These are phyloP conservation scores for Falciphora oryzae DNA, from an alignment of 2,329 filamentous ascomycete species.

Conservation along the genomic window DNA sequence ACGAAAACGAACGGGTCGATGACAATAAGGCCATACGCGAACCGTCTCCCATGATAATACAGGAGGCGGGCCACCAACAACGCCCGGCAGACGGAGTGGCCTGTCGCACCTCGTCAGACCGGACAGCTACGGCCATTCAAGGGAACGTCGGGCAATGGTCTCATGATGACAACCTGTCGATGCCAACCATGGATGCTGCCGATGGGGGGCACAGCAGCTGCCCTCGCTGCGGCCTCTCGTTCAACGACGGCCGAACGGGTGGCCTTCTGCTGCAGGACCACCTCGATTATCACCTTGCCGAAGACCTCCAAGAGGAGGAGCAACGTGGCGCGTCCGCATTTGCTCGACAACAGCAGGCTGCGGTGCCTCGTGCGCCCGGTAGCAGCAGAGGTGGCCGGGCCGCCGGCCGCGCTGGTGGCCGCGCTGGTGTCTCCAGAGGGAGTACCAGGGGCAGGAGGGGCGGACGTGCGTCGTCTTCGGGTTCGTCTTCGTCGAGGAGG, in stretches of 20 bases:
- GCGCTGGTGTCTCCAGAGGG: constrained; percentile 22
- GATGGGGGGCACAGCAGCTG: not conserved
- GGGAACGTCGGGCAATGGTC: too few relatives aligned
- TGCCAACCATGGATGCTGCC: not conserved
- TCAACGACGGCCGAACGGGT: not conserved
- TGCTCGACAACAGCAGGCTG: constrained; percentile 20
- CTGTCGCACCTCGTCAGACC: too few relatives aligned
- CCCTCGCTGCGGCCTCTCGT: not conserved
- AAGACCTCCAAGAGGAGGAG: constrained; percentile 66
- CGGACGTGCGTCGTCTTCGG: too few relatives aligned
- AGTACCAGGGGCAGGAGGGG: constrained; percentile 30
- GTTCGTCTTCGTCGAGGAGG: too few relatives aligned
- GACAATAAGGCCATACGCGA: too few relatives aligned
- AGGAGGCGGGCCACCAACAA: too few relatives aligned
- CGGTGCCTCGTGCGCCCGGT: constrained; percentile 9
- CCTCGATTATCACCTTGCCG: constrained; percentile 90
- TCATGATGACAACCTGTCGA: not conserved
- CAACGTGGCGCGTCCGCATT: constrained; percentile 47
- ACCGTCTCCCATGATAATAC: too few relatives aligned
- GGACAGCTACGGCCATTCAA: too few relatives aligned
- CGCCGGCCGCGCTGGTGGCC: too few relatives aligned
- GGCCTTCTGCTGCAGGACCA: constrained; percentile 65
- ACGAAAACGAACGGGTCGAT: too few relatives aligned
- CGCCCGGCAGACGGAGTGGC: too few relatives aligned
- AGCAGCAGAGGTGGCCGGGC: constrained; percentile 22